Evolutionary conservation across 352 stramenopile species (phyloP).

Genomic region (Phytophthora pini): DNA sequence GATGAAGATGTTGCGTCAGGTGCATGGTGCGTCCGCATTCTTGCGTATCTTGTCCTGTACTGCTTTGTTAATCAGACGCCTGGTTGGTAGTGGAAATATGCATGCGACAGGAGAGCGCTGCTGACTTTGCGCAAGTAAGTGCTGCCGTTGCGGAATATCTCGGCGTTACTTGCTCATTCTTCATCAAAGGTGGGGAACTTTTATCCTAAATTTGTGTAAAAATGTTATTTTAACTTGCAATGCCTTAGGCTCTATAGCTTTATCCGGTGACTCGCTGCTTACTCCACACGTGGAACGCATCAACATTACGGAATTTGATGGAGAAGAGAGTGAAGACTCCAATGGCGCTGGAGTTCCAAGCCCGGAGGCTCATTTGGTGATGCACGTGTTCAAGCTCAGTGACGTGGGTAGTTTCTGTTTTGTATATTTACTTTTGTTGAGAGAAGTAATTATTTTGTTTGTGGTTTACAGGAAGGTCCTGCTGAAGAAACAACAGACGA

Average conservation of each 20-base stretch:
- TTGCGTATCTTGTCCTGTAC: neutral
- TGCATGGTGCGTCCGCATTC: slow-evolving; percentile 28
- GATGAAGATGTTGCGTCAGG: slow-evolving; percentile 24
- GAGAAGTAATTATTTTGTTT: neutral
- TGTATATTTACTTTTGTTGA: neutral
- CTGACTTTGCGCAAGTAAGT: slow-evolving; percentile 42
- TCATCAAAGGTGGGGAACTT: slow-evolving; percentile 31
- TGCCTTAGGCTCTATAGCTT: slow-evolving; percentile 37
- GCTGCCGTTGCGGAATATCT: slow-evolving; percentile 32
- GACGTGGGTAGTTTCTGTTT: slow-evolving; percentile 40
- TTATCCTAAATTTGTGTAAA: neutral
- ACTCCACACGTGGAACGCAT: slow-evolving; percentile 46
- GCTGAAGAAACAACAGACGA: slow-evolving; percentile 81
- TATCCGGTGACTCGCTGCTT: slow-evolving; percentile 35
- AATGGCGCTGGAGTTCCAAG: slow-evolving; percentile 24
- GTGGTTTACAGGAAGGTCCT: slow-evolving; percentile 50
- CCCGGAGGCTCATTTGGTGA: slow-evolving; percentile 47
- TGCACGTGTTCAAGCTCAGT: slow-evolving; percentile 83
- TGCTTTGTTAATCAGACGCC: neutral
- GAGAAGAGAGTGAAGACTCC: slow-evolving; percentile 8
- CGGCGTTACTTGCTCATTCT: slow-evolving; percentile 30
- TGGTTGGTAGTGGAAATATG: slow-evolving; percentile 58
- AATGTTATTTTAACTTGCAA: neutral
- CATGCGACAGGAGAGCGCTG: slow-evolving; percentile 58
- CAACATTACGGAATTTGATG: slow-evolving; percentile 49